Percentiles rank a stretch among this genome's conserved stretches.
Evolutionary conservation across 2,329 filamentous ascomycete genomes (phyloP).

Genomic region (Penicillium frequentans): DNA sequence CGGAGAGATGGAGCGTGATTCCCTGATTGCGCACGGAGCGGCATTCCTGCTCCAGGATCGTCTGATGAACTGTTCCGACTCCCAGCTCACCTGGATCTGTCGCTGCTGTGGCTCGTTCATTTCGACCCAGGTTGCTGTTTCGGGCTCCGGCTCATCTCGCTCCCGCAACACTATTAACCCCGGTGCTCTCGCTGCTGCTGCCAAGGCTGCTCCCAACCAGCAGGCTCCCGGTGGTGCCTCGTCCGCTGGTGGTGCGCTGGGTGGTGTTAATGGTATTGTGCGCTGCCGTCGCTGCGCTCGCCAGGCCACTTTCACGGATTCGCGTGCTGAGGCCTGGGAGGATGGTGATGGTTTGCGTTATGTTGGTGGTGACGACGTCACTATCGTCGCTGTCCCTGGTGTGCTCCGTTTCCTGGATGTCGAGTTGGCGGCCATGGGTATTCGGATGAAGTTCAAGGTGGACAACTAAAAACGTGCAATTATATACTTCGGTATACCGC

Average conservation of each 20-base stretch:
- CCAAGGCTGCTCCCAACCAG: slow-evolving; percentile 32
- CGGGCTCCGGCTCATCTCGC: slow-evolving; percentile 25
- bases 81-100: slow-evolving; percentile 86
- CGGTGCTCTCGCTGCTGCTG: slow-evolving; percentile 30
- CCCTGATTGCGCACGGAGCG: slow-evolving; percentile 89
- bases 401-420: slow-evolving; percentile 93
- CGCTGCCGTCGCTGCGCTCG: slow-evolving; percentile 79
- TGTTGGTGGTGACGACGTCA: slow-evolving; percentile 86
- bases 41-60: slow-evolving; percentile 94
- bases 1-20: slow-evolving; percentile 98
- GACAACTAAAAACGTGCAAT: slow-evolving; percentile 37
- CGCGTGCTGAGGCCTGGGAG: slow-evolving; percentile 78
- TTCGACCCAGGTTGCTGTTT: slow-evolving; percentile 65
- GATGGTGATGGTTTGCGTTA: slow-evolving; percentile 83
- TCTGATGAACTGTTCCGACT: slow-evolving; percentile 95
- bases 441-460: slow-evolving; percentile 90
- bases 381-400: slow-evolving; percentile 86
- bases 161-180: slow-evolving; percentile 29
- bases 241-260: slow-evolving; percentile 56
- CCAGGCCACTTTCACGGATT: slow-evolving; percentile 59
- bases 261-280: slow-evolving; percentile 62
- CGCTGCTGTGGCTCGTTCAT: slow-evolving; percentile 87
- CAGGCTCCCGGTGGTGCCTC: slow-evolving; percentile 44
- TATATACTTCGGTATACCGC: background rate
- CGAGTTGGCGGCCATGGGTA: slow-evolving; percentile 93